Evolutionary conservation across 2,329 filamentous ascomycete species (phyloP).

Genomic region (Penicillium sp.): DNA sequence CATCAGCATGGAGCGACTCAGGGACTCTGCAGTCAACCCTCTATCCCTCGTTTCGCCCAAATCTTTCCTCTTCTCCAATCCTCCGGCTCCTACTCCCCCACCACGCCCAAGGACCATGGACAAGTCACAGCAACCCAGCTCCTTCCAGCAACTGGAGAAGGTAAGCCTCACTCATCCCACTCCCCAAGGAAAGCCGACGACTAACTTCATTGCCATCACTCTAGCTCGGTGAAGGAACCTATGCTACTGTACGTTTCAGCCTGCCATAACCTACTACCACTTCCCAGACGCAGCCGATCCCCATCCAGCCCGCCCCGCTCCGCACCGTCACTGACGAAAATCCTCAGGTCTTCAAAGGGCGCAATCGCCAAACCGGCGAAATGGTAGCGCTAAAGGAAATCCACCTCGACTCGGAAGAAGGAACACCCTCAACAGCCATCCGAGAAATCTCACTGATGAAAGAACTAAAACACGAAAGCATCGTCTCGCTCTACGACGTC

Average conservation of each 20-base stretch:
- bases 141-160: constrained; percentile 98
- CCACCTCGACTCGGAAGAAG: constrained; percentile 97
- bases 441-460: constrained; percentile 99
- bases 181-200: constrained; percentile 1
- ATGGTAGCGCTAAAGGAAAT: constrained; percentile 98
- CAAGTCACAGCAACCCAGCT: constrained; percentile 88
- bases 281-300: background rate
- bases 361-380: constrained; percentile 95
- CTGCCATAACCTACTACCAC: constrained; percentile 3
- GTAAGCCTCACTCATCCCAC: too few species aligned
- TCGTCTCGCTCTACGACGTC: constrained; percentile 95
- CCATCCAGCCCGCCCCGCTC: background rate
- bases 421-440: constrained; percentile 94
- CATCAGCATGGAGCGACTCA: constrained; percentile 30
- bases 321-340: constrained; percentile 25
- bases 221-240: constrained; percentile 91
- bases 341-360: constrained; percentile 90
- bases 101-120: constrained; percentile 66
- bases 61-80: constrained; percentile 39
- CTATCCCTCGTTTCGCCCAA: constrained; percentile 42
- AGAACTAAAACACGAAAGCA: constrained; percentile 98
- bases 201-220: constrained; percentile 33
- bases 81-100: constrained; percentile 20
- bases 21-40: constrained; percentile 30
- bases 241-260: constrained; percentile 77